Evolutionary conservation across 2,329 filamentous ascomycete genomes (phyloP).

Genomic region (Dryadomyces quercus-mongolicae): DNA sequence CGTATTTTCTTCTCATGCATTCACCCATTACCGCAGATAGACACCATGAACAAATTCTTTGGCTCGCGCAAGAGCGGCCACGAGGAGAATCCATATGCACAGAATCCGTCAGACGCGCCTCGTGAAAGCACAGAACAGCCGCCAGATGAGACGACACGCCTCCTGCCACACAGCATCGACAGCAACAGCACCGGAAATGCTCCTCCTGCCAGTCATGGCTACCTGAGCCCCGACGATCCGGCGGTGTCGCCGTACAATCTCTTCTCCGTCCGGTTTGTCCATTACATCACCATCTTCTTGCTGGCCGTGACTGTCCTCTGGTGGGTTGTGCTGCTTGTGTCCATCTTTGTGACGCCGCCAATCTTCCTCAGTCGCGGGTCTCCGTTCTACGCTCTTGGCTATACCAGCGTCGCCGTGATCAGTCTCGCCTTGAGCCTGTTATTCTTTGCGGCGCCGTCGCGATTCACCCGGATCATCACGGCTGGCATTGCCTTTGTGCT

Average conservation of each 20-base stretch:
- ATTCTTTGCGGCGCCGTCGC: constrained; percentile 80
- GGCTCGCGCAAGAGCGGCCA: background rate
- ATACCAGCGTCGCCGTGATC: constrained; percentile 63
- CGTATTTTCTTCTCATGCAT: background rate
- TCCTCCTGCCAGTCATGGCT: constrained; percentile 24
- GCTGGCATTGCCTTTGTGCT: constrained; percentile 55
- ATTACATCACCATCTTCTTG: constrained; percentile 68
- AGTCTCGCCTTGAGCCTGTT: constrained; percentile 66
- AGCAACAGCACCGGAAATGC: constrained; percentile 17
- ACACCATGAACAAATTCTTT: background rate
- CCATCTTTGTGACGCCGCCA: constrained; percentile 81
- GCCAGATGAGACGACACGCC: constrained; percentile 42
- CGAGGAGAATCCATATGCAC: background rate
- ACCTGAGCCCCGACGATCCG: constrained; percentile 68
- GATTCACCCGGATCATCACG: constrained; percentile 62
- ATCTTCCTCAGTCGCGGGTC: constrained; percentile 77
- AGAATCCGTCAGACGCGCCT: background rate
- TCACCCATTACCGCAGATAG: too few species aligned
- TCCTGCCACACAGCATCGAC: constrained; percentile 58
- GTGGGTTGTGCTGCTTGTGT: constrained; percentile 86
- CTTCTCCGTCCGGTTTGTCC: constrained; percentile 73
- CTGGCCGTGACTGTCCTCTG: constrained; percentile 69
- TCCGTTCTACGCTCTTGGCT: constrained; percentile 84
- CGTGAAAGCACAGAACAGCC: constrained; percentile 2
- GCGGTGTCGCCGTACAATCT: constrained; percentile 91